Percentiles rank a stretch among this genome's conserved stretches.
Evolutionary conservation across 257 asterid genomes (phyloP).

Genomic region (Solanum acaule): DNA sequence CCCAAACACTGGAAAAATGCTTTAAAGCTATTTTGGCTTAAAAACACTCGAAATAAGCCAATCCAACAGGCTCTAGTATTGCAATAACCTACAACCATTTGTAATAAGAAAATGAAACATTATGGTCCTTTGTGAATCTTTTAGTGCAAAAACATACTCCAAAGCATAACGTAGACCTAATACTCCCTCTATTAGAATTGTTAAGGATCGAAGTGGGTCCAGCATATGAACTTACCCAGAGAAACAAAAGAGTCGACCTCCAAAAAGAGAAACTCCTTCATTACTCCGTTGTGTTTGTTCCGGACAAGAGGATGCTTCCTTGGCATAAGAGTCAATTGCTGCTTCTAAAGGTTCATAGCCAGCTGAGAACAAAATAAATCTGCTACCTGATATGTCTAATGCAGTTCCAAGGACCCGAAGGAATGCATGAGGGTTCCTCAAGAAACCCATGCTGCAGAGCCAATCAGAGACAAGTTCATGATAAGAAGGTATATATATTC

Average conservation of each 20-base stretch:
- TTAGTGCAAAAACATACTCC: not conserved
- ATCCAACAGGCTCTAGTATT: not conserved
- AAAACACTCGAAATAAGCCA: not conserved
- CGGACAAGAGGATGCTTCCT: slow-evolving; percentile 27
- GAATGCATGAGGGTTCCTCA: slow-evolving; percentile 44
- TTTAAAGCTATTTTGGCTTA: not conserved
- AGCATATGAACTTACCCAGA: slow-evolving; percentile 52
- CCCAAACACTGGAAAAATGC: not conserved
- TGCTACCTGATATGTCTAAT: slow-evolving; percentile 36
- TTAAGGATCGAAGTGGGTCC: not conserved
- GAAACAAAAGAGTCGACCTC: slow-evolving; percentile 61
- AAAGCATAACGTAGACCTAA: not conserved
- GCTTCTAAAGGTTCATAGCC: slow-evolving; percentile 74
- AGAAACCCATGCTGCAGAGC: slow-evolving; percentile 83
- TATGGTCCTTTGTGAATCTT: not conserved
- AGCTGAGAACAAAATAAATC: slow-evolving; percentile 72
- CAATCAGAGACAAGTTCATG: not conserved
- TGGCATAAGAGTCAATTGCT: slow-evolving; percentile 38
- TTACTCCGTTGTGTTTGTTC: slow-evolving; percentile 30
- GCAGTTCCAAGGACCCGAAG: slow-evolving; percentile 46
- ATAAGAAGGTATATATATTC: not conserved
- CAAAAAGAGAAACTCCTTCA: slow-evolving; percentile 52
- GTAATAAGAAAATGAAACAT: not conserved
- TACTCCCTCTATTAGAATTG: not conserved
- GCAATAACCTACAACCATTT: not conserved